Evolutionary conservation across 2,329 filamentous ascomycete genomes (phyloP), one percentile per base, ranked within the genome.

Genomic region (Didymella lethalis): DNA sequence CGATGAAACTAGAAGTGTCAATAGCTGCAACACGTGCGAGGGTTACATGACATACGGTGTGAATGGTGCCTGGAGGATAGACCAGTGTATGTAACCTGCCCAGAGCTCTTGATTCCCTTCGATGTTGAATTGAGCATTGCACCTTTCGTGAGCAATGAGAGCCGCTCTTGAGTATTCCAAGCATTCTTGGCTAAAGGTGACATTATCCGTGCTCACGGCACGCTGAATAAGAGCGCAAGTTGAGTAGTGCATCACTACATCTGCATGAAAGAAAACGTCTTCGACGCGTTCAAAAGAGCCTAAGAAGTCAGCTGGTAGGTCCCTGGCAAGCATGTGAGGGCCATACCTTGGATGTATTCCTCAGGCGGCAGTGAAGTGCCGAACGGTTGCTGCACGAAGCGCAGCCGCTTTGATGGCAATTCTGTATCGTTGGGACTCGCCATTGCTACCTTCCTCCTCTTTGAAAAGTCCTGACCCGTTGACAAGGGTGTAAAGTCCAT

Each of bases 51-150:
- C 55, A 31, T 68, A 68, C 68, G 81, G 81, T 36, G 81, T 80
- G 63, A 83, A 83, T 0, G 81, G 81, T 4, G 79, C 76, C 64
- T 65, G 63, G 11, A 64, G 59, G 20, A 69, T 67, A 4, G 64
- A 72, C 72, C 75, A 77, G 38, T 76, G 73, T 6, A 77, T 60
- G 38, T 77, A 77, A 8, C 73, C 73, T 18, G 69, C 67, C 73
- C 73, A 76, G 1, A 75, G 34, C 12, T 74, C 68, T 54, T 76
- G 72, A 20, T 70, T 72, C 1, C 70, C 72, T 29, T 69, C 63
- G 10, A 65, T 61, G 53, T 75, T 76, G 57, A 75, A 76, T 20
- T 71, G 66, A 34, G 62, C 52, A 31, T 66, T 70, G 18, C 68
- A 72, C 36, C 66, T 58, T 53, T 69, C 66, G 29, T 77, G 74